Percentiles rank a stretch among this genome's conserved stretches.
Conservation (phyloP, 2,329 filamentous ascomycete genomes). For the Trichocomaceae sp. region DNA sequence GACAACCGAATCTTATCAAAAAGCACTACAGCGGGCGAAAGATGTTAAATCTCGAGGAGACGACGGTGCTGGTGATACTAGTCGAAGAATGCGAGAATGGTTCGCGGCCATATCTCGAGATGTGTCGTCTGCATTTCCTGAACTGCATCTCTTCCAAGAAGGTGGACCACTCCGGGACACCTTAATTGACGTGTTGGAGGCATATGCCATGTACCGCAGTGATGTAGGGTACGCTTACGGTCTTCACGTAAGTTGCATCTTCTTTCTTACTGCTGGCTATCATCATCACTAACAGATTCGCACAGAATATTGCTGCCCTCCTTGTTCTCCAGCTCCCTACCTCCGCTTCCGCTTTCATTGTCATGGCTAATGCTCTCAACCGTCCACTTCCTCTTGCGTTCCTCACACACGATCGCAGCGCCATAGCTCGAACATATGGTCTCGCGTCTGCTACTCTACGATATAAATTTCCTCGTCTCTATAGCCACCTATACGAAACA, state of each 20-base stretch:
- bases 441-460: slow-evolving; percentile 50
- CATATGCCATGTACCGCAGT: slow-evolving; percentile 57
- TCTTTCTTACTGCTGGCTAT: not conserved
- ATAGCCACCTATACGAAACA: slow-evolving; percentile 45
- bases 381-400: slow-evolving; percentile 56
- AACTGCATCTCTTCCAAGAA: slow-evolving; percentile 52
- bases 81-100: slow-evolving; percentile 44
- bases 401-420: slow-evolving; percentile 51
- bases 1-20: slow-evolving; percentile 49
- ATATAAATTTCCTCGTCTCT: slow-evolving; percentile 53
- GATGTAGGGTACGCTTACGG: slow-evolving; percentile 57
- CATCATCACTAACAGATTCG: not conserved
- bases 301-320: slow-evolving; percentile 49
- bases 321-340: slow-evolving; percentile 51
- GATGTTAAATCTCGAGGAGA: slow-evolving; percentile 40
- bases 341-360: slow-evolving; percentile 50
- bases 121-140: slow-evolving; percentile 50
- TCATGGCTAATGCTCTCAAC: slow-evolving; percentile 56
- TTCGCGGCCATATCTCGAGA: slow-evolving; percentile 50
- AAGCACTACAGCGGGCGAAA: slow-evolving; percentile 51
- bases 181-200: slow-evolving; percentile 53
- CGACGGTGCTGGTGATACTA: slow-evolving; percentile 36
- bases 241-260: slow-evolving; percentile 44
- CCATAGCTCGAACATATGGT: slow-evolving; percentile 50
- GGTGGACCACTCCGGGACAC: slow-evolving; percentile 50